phyloP scores from a whole-genome alignment of 2,329 filamentous ascomycete species.

The Alternaria arbusti region DNA sequence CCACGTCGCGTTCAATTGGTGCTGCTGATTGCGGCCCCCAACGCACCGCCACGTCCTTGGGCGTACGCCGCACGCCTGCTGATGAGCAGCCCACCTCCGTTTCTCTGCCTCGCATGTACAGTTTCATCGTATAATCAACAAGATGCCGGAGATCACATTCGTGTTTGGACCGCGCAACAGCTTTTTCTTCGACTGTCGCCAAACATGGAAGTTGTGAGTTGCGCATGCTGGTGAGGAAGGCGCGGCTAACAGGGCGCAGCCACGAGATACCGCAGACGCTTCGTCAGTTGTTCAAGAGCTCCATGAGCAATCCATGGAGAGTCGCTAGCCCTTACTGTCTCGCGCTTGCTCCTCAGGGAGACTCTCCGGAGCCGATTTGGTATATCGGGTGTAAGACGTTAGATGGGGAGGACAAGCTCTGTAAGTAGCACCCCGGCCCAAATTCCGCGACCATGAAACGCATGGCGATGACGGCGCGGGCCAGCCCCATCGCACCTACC shows the following conservation, averaged over 20 bases:
- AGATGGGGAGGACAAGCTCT: constrained; percentile 44
- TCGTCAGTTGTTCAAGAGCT: constrained; percentile 42
- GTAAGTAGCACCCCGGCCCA: constrained; percentile 28
- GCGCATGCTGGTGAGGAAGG: background rate
- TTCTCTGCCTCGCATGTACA: background rate
- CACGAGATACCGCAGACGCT: constrained; percentile 43
- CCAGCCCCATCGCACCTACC: background rate
- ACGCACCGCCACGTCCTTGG: constrained; percentile 9
- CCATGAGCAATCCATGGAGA: constrained; percentile 41
- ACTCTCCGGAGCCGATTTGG: constrained; percentile 41
- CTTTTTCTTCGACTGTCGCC: constrained; percentile 47
- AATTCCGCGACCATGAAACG: constrained; percentile 10
- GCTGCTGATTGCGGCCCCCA: background rate
- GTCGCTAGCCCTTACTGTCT: constrained; percentile 44
- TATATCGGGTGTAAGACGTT: constrained; percentile 43
- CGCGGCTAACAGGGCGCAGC: constrained; percentile 32
- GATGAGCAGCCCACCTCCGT: background rate
- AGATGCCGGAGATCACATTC: constrained; percentile 44
- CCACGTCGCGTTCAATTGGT: background rate
- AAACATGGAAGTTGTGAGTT: constrained; percentile 46
- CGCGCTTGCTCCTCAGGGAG: constrained; percentile 38
- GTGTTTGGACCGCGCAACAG: constrained; percentile 45
- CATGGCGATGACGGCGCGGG: constrained; percentile 11
- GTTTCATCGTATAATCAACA: background rate
- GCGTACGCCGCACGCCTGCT: constrained; percentile 1